Conservation (phyloP, 225 moss, liverwort and hornwort genomes). For the Pseudisothecium myosuroides region DNA sequence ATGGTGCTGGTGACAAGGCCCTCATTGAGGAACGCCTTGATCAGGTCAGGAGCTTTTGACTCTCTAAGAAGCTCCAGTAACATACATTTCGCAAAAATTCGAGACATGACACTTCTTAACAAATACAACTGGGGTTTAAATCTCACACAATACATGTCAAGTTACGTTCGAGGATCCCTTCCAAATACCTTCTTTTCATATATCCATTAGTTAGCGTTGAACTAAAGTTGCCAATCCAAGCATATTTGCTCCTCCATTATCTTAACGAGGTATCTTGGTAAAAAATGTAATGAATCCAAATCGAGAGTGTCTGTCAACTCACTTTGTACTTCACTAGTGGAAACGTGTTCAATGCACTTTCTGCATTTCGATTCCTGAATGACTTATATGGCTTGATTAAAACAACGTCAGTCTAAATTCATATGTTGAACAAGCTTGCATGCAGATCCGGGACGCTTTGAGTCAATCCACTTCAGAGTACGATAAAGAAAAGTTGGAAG, state of each 20-base stretch:
- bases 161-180: background rate
- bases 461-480: slow-evolving; percentile 29
- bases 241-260: background rate
- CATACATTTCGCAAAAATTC: background rate
- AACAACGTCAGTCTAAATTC: background rate
- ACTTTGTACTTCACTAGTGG: background rate
- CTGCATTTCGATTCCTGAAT: background rate
- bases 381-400: background rate
- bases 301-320: background rate
- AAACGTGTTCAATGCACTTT: background rate
- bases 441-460: slow-evolving; percentile 32
- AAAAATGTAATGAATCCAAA: background rate
- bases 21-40: slow-evolving; percentile 69
- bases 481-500: slow-evolving; percentile 44
- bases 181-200: background rate
- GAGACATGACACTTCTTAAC: background rate
- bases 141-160: background rate
- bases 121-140: background rate
- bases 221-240: background rate
- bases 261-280: background rate
- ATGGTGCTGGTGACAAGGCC: slow-evolving; percentile 72
- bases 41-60: slow-evolving; percentile 29
- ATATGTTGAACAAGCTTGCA: background rate
- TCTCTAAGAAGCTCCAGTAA: background rate
- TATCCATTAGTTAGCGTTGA: background rate